Evolutionary conservation across 805 yeast genomes (phyloP).

Genomic region (Metschnikowia matae): DNA sequence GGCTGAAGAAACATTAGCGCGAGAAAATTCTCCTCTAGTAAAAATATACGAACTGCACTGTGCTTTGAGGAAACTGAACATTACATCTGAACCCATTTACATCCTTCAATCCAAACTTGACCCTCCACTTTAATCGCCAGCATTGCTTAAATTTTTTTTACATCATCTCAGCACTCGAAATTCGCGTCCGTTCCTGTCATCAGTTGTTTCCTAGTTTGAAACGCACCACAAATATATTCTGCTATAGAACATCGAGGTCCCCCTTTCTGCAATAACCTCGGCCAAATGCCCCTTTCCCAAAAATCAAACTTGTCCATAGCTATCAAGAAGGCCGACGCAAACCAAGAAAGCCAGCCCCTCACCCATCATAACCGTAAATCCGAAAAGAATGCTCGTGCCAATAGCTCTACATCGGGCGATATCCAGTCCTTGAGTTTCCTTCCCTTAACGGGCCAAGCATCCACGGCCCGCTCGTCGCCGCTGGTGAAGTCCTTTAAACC

Average conservation of each 20-base stretch:
- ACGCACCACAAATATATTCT: slow-evolving; percentile 5
- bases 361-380: slow-evolving; percentile 10
- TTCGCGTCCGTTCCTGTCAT: background rate
- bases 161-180: background rate
- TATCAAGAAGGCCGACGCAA: slow-evolving; percentile 38
- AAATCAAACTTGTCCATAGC: slow-evolving; percentile 43
- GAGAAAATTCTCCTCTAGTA: slow-evolving; percentile 4
- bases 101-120: background rate
- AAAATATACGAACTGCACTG: background rate
- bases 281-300: slow-evolving; percentile 22
- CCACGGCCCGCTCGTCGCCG: slow-evolving; percentile 27
- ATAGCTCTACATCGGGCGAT: slow-evolving; percentile 10
- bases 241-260: background rate
- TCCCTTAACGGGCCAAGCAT: slow-evolving; percentile 15
- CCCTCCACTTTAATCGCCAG: background rate
- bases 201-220: background rate
- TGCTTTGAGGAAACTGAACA: slow-evolving; percentile 1
- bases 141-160: background rate
- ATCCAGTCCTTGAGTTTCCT: slow-evolving; percentile 13
- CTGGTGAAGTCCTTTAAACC: slow-evolving; percentile 35
- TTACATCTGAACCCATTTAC: background rate
- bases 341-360: slow-evolving; percentile 18
- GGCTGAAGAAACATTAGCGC: slow-evolving; percentile 4
- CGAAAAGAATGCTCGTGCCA: slow-evolving; percentile 7
- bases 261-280: background rate